These are phyloP conservation scores for Aspergillus saccharolyticus DNA, from an alignment of 495 filamentous ascomycete species.

Conservation along the genomic window DNA sequence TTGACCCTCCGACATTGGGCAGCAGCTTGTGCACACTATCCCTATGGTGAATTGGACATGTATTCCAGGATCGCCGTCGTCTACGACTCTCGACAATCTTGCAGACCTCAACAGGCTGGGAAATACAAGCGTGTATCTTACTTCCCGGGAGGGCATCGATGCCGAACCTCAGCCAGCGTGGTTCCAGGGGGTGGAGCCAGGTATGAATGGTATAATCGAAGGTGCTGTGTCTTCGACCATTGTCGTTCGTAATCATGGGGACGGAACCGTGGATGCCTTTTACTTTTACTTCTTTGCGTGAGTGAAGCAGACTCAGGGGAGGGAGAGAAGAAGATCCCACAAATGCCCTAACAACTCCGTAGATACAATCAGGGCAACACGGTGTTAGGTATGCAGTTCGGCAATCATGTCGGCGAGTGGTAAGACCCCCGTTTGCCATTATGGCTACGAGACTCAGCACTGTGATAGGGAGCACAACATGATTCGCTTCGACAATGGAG, in stretches of 20 bases:
- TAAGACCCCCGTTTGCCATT: conserved; percentile 7
- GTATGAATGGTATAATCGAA: conserved; percentile 42
- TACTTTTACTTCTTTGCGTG: conserved; percentile 67
- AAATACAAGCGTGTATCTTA: conserved; percentile 52
- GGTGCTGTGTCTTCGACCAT: conserved; percentile 45
- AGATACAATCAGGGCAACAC: conserved; percentile 49
- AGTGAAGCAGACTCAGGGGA: conserved; percentile 9
- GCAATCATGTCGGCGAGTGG: conserved; percentile 63
- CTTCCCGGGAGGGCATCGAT: conserved; percentile 52
- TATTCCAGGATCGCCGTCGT: conserved; percentile 34
- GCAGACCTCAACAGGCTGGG: conserved; percentile 47
- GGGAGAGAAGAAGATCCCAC: too few relatives aligned
- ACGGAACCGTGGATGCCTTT: conserved; percentile 55
- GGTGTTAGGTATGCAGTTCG: conserved; percentile 48
- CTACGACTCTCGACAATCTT: conserved; percentile 53
- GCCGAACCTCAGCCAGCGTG: conserved; percentile 46
- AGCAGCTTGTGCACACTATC: conserved; percentile 50
- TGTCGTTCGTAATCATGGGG: conserved; percentile 52
- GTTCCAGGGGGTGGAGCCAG: conserved; percentile 47
- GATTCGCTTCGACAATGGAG: conserved; percentile 58
- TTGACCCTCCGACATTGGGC: conserved; percentile 53
- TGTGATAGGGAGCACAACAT: conserved; percentile 56
- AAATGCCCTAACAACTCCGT: conserved; percentile 3
- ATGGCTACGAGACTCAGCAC: not conserved
- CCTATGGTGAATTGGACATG: conserved; percentile 50